Evolutionary conservation across 106 monocot species (phyloP).

Genomic region (Allium fistulosum): DNA sequence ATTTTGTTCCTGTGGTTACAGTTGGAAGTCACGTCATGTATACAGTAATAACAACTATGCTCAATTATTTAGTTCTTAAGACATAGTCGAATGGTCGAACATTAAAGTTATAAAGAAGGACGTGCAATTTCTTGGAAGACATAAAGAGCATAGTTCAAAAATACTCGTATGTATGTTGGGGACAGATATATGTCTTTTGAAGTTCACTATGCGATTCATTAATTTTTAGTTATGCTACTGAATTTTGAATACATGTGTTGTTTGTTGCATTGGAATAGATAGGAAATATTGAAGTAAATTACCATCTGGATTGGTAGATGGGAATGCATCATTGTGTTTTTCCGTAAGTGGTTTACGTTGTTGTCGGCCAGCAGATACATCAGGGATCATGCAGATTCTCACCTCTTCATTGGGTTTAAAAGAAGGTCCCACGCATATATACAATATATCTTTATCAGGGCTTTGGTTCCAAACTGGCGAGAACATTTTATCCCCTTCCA

Average conservation of each 20-base stretch:
- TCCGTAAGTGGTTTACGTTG: background rate
- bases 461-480: background rate
- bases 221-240: no score
- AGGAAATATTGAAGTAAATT: background rate
- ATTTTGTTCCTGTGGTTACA: background rate
- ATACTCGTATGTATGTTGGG: background rate
- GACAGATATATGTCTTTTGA: no score
- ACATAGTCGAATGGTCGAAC: no score
- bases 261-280: no score
- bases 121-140: background rate
- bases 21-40: background rate
- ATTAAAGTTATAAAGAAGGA: background rate
- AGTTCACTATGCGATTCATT: no score
- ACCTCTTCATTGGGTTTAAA: background rate
- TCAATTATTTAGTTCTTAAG: background rate
- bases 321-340: background rate
- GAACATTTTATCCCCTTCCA: background rate
- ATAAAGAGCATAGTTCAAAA: background rate
- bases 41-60: background rate
- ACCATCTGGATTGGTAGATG: slow-evolving; percentile 5
- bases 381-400: background rate
- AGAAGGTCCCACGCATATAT: slow-evolving; percentile 6
- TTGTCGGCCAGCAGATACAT: background rate
- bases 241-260: no score
- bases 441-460: background rate